phyloP scores from a whole-genome alignment of 495 filamentous ascomycete species.

The Neurospora sp. region DNA sequence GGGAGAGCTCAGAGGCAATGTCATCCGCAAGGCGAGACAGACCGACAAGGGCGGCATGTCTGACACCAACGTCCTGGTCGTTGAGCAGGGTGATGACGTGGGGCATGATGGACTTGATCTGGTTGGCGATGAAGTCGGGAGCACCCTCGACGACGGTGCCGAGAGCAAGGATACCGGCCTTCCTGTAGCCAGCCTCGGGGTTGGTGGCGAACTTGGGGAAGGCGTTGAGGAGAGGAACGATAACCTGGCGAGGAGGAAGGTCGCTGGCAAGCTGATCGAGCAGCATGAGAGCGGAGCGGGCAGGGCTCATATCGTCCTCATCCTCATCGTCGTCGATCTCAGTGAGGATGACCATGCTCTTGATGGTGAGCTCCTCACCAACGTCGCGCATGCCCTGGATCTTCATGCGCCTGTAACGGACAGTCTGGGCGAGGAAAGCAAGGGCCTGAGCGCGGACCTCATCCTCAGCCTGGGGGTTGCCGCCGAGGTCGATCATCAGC shows the following conservation, averaged over 20 bases:
- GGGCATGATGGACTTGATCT: slow-evolving; percentile 78
- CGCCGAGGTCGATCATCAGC: slow-evolving; percentile 86
- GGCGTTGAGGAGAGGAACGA: slow-evolving; percentile 80
- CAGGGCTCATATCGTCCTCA: slow-evolving; percentile 84
- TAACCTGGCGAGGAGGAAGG: slow-evolving; percentile 86
- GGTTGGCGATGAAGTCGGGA: slow-evolving; percentile 88
- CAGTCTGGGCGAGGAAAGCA: slow-evolving; percentile 84
- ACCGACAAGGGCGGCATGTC: slow-evolving; percentile 75
- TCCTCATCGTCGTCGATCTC: slow-evolving; percentile 82
- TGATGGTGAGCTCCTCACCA: slow-evolving; percentile 76
- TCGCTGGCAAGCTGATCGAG: slow-evolving; percentile 81
- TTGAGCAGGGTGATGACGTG: slow-evolving; percentile 74
- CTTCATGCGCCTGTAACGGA: slow-evolving; percentile 89
- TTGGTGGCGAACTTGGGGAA: slow-evolving; percentile 71
- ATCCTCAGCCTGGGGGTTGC: slow-evolving; percentile 63
- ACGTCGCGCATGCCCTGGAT: slow-evolving; percentile 70
- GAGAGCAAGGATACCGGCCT: slow-evolving; percentile 83
- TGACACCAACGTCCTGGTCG: slow-evolving; percentile 70
- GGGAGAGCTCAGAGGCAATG: slow-evolving; percentile 75
- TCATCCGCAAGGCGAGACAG: slow-evolving; percentile 88
- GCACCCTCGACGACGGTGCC: slow-evolving; percentile 95
- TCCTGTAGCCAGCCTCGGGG: slow-evolving; percentile 63
- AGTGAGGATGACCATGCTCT: slow-evolving; percentile 75
- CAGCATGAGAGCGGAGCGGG: slow-evolving; percentile 73
- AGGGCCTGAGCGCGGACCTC: slow-evolving; percentile 84